A percentile compares a stretch with the other conserved stretches of the same genome.
phyloP scores from a whole-genome alignment of 106 monocot species.

The Dactylorhiza incarnata region DNA sequence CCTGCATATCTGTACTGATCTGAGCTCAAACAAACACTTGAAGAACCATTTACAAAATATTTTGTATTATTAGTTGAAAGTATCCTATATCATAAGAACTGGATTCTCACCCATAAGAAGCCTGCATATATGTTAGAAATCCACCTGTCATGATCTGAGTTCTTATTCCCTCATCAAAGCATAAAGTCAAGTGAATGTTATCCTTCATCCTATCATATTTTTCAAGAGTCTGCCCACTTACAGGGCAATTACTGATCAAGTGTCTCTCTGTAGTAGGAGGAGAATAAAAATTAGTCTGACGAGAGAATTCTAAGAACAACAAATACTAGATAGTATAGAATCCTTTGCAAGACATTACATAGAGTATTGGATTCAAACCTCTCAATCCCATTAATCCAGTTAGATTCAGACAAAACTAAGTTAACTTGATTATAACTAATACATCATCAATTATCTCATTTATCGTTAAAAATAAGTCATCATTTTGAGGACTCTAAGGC shows the following conservation, averaged over 20 bases:
- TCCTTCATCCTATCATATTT: conserved; percentile 73
- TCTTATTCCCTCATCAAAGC: conserved; percentile 98
- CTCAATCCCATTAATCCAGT: no score
- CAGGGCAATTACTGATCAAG: conserved; percentile 92
- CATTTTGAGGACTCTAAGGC: no score
- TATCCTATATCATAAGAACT: background rate
- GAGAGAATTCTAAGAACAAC: no score
- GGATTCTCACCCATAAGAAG: conserved; percentile 75
- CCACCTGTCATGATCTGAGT: conserved; percentile 98
- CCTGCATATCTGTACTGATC: no score
- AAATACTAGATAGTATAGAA: no score
- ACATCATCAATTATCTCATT: no score
- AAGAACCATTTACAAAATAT: background rate
- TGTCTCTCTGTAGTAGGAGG: conserved; percentile 53
- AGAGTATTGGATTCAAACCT: no score
- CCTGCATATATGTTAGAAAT: conserved; percentile 90
- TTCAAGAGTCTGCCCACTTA: conserved; percentile 85
- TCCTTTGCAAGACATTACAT: no score
- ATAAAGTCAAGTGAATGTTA: conserved; percentile 86
- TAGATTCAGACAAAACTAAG: no score
- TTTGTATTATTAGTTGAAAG: background rate
- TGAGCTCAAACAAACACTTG: background rate
- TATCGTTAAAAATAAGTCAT: no score
- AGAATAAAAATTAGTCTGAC: background rate
- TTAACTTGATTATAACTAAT: no score